A percentile compares a stretch with the other conserved stretches of the same genome.
Evolutionary conservation across 2,329 filamentous ascomycete genomes (phyloP).

Genomic region (Phialocephala subalpina): DNA sequence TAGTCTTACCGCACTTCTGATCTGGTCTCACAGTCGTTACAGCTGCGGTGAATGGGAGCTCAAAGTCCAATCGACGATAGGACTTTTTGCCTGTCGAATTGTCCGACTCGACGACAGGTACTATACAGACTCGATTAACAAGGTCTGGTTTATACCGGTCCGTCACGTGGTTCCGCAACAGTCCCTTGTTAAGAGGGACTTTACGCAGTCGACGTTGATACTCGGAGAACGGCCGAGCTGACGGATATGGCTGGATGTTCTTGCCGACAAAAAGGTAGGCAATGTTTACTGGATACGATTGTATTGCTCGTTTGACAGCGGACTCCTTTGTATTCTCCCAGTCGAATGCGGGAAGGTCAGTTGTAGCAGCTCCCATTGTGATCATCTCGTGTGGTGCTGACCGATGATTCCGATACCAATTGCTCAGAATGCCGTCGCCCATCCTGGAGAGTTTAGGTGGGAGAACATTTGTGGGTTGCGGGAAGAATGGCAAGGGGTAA

Average conservation of each 20-base stretch:
- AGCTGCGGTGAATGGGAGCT: neutral
- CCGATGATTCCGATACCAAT: constrained; percentile 19
- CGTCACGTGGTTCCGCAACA: constrained; percentile 26
- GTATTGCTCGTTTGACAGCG: no score
- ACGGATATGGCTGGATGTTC: constrained; percentile 20
- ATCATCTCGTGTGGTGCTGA: constrained; percentile 26
- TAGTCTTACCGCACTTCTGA: constrained; percentile 13
- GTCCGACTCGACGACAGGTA: neutral
- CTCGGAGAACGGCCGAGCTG: constrained; percentile 12
- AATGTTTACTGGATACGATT: no score
- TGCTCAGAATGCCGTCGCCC: neutral
- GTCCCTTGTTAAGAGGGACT: neutral
- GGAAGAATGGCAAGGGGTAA: constrained; percentile 28
- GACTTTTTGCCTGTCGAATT: neutral
- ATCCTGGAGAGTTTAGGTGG: neutral
- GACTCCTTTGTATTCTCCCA: constrained; percentile 25
- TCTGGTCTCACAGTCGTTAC: constrained; percentile 6
- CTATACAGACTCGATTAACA: constrained; percentile 16
- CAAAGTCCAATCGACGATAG: constrained; percentile 12
- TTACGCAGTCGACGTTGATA: constrained; percentile 25
- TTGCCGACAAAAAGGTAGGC: neutral
- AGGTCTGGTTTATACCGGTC: no score
- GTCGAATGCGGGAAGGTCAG: constrained; percentile 32
- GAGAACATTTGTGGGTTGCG: constrained; percentile 22
- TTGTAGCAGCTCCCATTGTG: constrained; percentile 27